These are phyloP conservation scores for Albugo candida DNA, from an alignment of 352 stramenopile genomes.

Conservation along the genomic window DNA sequence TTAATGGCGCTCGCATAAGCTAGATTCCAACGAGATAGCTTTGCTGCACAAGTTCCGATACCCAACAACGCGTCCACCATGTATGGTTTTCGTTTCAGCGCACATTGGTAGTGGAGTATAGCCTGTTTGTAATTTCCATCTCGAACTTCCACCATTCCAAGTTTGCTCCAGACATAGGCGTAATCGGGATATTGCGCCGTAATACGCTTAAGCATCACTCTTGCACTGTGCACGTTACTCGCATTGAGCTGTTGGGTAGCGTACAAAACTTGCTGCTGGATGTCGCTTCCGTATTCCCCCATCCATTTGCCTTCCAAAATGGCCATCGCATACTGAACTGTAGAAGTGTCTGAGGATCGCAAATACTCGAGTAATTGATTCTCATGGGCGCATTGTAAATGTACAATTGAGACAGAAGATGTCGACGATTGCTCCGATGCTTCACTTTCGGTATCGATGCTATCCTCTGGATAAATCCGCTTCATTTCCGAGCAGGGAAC, in stretches of 20 bases:
- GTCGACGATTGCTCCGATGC: neutral
- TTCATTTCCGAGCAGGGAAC: conserved; percentile 40
- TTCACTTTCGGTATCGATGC: conserved; percentile 1
- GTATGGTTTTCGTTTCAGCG: conserved; percentile 42
- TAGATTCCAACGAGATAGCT: conserved; percentile 37
- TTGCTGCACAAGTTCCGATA: conserved; percentile 49
- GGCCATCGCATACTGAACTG: conserved; percentile 50
- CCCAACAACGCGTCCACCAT: conserved; percentile 51
- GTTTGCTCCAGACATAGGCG: conserved; percentile 56
- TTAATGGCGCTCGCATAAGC: conserved; percentile 31
- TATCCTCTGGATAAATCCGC: conserved; percentile 35
- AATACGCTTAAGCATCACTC: conserved; percentile 23
- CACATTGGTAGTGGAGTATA: conserved; percentile 33
- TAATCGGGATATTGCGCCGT: conserved; percentile 28
- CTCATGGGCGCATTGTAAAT: conserved; percentile 51
- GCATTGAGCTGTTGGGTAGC: conserved; percentile 10
- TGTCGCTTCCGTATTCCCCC: conserved; percentile 23
- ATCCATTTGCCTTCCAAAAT: conserved; percentile 58
- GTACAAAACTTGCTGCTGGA: conserved; percentile 17
- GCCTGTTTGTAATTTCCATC: conserved; percentile 9
- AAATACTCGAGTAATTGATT: conserved; percentile 39
- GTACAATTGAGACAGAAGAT: conserved; percentile 26
- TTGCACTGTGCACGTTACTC: conserved; percentile 20
- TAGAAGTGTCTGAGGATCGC: conserved; percentile 36
- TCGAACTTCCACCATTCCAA: conserved; percentile 19